Percentiles rank a stretch among this genome's conserved stretches.
Conservation (phyloP, 176 grass and related monocot species). For the Musa acuminata region DNA sequence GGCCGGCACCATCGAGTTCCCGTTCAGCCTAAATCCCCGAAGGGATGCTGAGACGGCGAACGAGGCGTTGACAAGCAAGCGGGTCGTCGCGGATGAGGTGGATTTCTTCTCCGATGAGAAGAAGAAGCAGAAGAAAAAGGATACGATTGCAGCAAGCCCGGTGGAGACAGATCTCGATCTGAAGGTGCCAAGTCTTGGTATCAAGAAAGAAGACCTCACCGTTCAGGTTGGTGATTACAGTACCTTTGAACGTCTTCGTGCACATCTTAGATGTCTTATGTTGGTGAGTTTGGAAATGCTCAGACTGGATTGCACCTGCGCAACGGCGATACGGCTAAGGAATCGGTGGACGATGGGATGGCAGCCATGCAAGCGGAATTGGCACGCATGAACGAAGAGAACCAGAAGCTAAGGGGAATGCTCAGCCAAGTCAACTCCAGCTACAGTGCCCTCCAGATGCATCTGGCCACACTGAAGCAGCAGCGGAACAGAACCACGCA, state of each 20-base stretch:
- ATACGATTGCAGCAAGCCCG: neutral
- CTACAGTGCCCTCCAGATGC: constrained; percentile 81
- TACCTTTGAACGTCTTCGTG: neutral
- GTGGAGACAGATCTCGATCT: constrained; percentile 24
- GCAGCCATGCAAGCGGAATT: constrained; percentile 58
- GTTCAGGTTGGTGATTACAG: constrained; percentile 39
- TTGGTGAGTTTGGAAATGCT: constrained; percentile 4
- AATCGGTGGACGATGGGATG: constrained; percentile 59
- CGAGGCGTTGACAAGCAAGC: constrained; percentile 4
- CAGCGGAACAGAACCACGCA: constrained; percentile 20
- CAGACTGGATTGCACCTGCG: constrained; percentile 33
- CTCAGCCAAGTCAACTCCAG: constrained; percentile 57
- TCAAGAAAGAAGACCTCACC: constrained; percentile 64
- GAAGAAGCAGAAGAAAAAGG: constrained; percentile 43
- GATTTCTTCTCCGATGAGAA: constrained; percentile 92
- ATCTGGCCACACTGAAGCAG: constrained; percentile 58
- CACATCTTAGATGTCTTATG: neutral
- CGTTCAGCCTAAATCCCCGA: neutral
- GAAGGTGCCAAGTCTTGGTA: constrained; percentile 23
- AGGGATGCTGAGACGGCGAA: constrained; percentile 5
- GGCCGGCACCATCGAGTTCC: neutral
- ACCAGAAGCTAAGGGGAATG: constrained; percentile 69
- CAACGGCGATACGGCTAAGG: constrained; percentile 44
- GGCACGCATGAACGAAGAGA: constrained; percentile 77
- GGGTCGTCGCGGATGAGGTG: constrained; percentile 28